Evolutionary conservation across 2,329 filamentous ascomycete genomes (phyloP), one percentile per base, ranked within the genome.

Genomic region (Sporothrix euskadiensis): DNA sequence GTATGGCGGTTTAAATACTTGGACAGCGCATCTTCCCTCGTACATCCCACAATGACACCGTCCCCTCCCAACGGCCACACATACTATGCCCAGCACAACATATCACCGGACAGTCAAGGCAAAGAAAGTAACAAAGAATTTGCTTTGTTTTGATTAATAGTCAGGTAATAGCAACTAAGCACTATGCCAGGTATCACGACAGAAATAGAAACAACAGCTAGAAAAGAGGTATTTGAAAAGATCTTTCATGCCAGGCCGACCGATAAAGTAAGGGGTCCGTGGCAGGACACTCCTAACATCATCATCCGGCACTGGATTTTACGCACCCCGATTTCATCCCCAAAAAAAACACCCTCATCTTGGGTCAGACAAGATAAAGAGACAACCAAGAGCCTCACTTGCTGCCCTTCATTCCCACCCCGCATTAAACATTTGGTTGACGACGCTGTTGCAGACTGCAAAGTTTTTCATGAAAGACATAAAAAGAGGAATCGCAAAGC

Each of bases 171-270:
- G 52, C 44, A 16, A 41, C 39, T 41, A 41, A 44, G 52, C 19
- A 70, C 49, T 57, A 70, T 57, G 69, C 35, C 69, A 71, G 69
- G 69, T 71, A 71, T 71, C 69, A 71, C 69, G 47, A 71, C 14
- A 68, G 14, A 63, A 16, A 6, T 35, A 19, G 19, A 35, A 41
- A 5, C 1, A 12, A 14, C 52, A 56, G 61, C 26, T 47, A 44
- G 54, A 52, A 72, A 66, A 66, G 52, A 71, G 69, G 69, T 61
- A 71, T 71, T 35, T 59, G 52, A 32, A 71, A 57, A 59, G 16
- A 61, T 71, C 52, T n/a, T 16, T 39, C 63, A 16, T 68, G 39
- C 63, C 63, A 68, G 41, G 4, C 41, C 35, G 22, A 16, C 3
- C 7, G 19, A 12, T 9, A 4, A 5, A 30, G 10, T 9, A 8